These are phyloP conservation scores for Monilinia fructigena DNA, from an alignment of 2,329 filamentous ascomycete genomes.

Conservation along the genomic window DNA sequence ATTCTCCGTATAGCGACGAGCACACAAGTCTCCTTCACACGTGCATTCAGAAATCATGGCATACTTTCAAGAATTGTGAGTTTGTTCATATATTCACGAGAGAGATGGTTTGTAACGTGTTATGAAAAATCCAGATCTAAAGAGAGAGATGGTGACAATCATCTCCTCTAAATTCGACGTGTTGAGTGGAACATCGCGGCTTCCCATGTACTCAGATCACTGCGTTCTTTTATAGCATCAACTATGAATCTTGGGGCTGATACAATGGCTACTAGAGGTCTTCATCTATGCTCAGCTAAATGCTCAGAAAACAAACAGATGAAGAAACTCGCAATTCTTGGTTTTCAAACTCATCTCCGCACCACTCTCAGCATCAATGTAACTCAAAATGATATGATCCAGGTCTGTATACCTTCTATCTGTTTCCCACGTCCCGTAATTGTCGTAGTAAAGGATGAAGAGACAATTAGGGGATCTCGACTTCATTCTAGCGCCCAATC, in stretches of 20 bases:
- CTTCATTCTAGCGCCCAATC: constrained; percentile 11
- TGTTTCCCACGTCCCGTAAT: constrained; percentile 13
- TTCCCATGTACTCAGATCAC: constrained; percentile 16
- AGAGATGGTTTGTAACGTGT: constrained; percentile 18
- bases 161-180: neutral
- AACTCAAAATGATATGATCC: constrained; percentile 25
- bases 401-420: constrained; percentile 26
- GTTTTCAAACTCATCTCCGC: constrained; percentile 25
- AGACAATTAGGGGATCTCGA: neutral
- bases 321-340: neutral
- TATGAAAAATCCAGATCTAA: constrained; percentile 21
- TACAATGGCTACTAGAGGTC: neutral
- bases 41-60: constrained; percentile 8
- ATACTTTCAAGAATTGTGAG: constrained; percentile 24
- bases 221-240: constrained; percentile 15
- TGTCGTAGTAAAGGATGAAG: neutral
- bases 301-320: neutral
- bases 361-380: constrained; percentile 17
- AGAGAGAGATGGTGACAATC: constrained; percentile 10
- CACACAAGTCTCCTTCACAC: constrained; percentile 23
- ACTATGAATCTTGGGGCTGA: neutral
- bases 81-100: constrained; percentile 26
- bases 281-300: neutral
- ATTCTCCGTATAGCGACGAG: constrained; percentile 23
- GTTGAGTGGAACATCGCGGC: constrained; percentile 16